phyloP scores from a whole-genome alignment of 2,329 filamentous ascomycete species.

The Cladophialophora bantiana region DNA sequence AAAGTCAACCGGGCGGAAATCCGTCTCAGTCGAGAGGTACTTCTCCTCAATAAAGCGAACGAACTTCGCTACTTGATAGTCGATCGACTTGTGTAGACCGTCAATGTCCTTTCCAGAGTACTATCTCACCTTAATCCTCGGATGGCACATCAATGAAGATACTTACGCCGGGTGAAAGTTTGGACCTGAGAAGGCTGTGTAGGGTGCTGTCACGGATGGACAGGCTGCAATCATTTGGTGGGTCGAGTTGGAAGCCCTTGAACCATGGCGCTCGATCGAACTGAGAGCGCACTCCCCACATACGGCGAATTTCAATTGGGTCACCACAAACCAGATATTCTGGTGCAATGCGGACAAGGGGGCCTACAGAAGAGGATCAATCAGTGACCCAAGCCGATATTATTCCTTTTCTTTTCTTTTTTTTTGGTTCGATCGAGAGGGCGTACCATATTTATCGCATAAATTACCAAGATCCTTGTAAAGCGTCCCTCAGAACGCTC shows the following conservation, averaged over 20 bases:
- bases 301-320: conserved; percentile 8
- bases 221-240: conserved; percentile 11
- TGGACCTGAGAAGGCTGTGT: conserved; percentile 4
- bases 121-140: conserved; percentile 2
- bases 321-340: conserved; percentile 14
- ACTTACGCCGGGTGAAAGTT: conserved; percentile 10
- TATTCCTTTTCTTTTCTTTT: neutral
- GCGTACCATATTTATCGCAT: conserved; percentile 5
- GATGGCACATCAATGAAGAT: neutral
- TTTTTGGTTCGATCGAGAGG: neutral
- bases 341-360: conserved; percentile 22
- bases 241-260: conserved; percentile 21
- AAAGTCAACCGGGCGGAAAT: conserved; percentile 15
- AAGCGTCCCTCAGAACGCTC: neutral
- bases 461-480: conserved; percentile 1
- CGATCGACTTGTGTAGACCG: conserved; percentile 1
- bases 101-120: conserved; percentile 20
- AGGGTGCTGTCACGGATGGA: conserved; percentile 12
- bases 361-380: conserved; percentile 24
- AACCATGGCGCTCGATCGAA: conserved; percentile 19
- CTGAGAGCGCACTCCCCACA: conserved; percentile 7
- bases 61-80: neutral
- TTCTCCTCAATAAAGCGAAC: conserved; percentile 10
- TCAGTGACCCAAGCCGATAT: neutral
- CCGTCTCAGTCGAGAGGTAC: neutral